Conservation (phyloP, 1,139 yeast species). For the Geotrichum citri-aurantii region DNA sequence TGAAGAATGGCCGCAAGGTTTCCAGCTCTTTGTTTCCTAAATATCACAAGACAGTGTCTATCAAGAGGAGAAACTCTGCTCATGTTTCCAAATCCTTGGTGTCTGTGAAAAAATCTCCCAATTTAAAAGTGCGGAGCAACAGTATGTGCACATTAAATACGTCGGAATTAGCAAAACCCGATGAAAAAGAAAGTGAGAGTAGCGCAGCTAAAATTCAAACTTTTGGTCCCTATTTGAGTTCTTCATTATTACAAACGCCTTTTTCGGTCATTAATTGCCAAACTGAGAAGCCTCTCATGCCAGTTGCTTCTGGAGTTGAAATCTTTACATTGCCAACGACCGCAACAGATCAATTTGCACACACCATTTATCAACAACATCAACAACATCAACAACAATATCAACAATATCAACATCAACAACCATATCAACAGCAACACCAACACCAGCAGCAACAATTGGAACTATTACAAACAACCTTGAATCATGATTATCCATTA, state of each 20-base stretch:
- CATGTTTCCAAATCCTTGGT: background rate
- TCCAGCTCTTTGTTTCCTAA: background rate
- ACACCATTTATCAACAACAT: background rate
- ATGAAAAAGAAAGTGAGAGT: background rate
- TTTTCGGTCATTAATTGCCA: background rate
- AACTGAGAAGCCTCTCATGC: background rate
- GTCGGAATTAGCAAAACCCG: background rate
- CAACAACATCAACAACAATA: background rate
- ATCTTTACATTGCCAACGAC: background rate
- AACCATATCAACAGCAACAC: background rate
- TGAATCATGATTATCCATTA: background rate
- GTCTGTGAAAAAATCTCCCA: background rate
- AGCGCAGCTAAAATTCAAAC: background rate
- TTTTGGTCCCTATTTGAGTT: background rate
- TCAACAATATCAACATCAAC: background rate
- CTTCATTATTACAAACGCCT: background rate
- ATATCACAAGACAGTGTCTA: background rate
- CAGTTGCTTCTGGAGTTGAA: background rate
- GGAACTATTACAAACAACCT: background rate
- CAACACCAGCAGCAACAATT: background rate
- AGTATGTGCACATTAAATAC: background rate
- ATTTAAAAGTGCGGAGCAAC: background rate
- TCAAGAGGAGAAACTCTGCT: background rate
- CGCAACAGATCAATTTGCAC: background rate
- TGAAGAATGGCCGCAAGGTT: background rate